Conservation (phyloP, 352 stramenopile genomes). For the Globisporangium uncinulatum region DNA sequence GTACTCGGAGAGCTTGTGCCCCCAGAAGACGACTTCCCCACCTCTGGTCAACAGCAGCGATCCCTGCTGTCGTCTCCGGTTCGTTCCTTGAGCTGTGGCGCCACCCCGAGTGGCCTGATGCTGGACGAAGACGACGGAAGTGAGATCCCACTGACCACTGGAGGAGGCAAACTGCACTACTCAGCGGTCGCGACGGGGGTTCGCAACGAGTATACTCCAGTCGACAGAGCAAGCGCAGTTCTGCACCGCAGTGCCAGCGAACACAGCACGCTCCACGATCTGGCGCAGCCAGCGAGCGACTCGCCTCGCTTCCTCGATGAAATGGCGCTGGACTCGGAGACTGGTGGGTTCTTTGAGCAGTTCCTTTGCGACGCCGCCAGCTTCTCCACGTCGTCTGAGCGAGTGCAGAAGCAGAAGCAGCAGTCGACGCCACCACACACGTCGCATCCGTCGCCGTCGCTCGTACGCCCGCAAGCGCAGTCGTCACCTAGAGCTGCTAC, state of each 20-base stretch:
- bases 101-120: not conserved
- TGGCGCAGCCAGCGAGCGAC: not conserved
- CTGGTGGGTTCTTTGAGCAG: constrained; percentile 15
- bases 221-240: not conserved
- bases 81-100: not conserved
- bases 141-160: constrained; percentile 8
- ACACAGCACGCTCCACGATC: not conserved
- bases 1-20: constrained; percentile 1
- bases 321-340: constrained; percentile 9
- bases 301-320: constrained; percentile 12
- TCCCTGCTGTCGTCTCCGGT: not conserved
- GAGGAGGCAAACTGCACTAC: not conserved
- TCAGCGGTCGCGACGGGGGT: not conserved
- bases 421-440: not conserved
- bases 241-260: not conserved
- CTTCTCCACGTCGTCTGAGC: constrained; percentile 2
- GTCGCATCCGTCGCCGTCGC: not conserved
- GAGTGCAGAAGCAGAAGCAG: not conserved
- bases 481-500: not conserved
- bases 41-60: not conserved
- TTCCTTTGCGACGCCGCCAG: constrained; percentile 13
- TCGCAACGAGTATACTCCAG: not conserved
- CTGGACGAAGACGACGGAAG: constrained; percentile 3
- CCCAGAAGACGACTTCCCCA: constrained; percentile 8
- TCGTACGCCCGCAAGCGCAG: not conserved